Percentiles rank a stretch among this genome's conserved stretches.
Evolutionary conservation across 768 basidiomycete genomes (phyloP).

Genomic region (Trametes punicea): DNA sequence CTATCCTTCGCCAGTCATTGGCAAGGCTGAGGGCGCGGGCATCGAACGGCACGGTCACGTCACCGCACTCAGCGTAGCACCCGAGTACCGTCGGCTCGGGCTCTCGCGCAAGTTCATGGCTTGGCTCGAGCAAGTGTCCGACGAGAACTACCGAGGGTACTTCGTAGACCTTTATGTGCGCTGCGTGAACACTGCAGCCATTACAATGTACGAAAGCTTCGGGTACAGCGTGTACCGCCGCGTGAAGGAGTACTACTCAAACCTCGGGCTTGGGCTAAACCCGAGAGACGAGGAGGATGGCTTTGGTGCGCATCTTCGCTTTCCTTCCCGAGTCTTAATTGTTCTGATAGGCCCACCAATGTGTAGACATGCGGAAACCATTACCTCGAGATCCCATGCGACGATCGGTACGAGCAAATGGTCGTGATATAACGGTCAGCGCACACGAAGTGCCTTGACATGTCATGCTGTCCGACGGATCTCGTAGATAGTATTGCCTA

Average conservation of each 20-base stretch:
- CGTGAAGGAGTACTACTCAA: slow-evolving; percentile 88
- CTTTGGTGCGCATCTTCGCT: slow-evolving; percentile 54
- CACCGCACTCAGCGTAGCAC: slow-evolving; percentile 92
- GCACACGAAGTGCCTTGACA: not conserved
- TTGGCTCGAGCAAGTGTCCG: slow-evolving; percentile 81
- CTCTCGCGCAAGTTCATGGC: slow-evolving; percentile 86
- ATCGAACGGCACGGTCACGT: slow-evolving; percentile 92
- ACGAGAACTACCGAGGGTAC: slow-evolving; percentile 75
- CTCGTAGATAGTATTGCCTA: too few relatives aligned
- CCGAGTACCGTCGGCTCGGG: slow-evolving; percentile 84
- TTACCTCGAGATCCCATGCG: slow-evolving; percentile 56
- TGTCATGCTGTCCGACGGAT: too few relatives aligned
- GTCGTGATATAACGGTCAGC: not conserved
- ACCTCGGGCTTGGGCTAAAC: slow-evolving; percentile 70
- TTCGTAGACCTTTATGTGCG: slow-evolving; percentile 97
- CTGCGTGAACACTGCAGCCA: slow-evolving; percentile 80
- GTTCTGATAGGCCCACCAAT: not conserved
- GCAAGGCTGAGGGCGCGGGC: slow-evolving; percentile 81
- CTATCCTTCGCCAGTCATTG: slow-evolving; percentile 62
- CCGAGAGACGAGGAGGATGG: slow-evolving; percentile 85
- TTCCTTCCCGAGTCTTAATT: not conserved
- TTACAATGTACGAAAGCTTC: slow-evolving; percentile 82
- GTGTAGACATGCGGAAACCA: slow-evolving; percentile 68
- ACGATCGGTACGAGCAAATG: slow-evolving; percentile 53
- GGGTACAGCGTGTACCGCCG: slow-evolving; percentile 92